phyloP scores from a whole-genome alignment of 176 grass and related monocot genomes.

The Themeda triandra region DNA sequence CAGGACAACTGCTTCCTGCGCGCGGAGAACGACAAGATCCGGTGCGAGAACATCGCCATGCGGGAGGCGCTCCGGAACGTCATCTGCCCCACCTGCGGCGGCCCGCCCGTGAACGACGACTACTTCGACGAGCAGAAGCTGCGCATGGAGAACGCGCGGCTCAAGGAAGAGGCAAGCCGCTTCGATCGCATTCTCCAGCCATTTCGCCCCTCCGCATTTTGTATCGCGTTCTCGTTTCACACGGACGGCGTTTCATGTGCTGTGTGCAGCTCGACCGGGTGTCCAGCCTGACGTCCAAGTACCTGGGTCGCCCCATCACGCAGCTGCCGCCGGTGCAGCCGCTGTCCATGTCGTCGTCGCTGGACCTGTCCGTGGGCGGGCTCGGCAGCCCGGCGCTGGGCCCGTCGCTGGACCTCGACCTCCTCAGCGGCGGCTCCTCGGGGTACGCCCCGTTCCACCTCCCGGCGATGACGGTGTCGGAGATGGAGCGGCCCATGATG shows the following conservation, averaged over 20 bases:
- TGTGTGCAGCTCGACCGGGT: conserved; percentile 73
- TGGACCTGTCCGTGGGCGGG: conserved; percentile 78
- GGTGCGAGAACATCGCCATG: conserved; percentile 78
- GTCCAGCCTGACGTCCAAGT: conserved; percentile 75
- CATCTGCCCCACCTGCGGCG: conserved; percentile 69
- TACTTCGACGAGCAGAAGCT: conserved; percentile 84
- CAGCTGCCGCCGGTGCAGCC: conserved; percentile 73
- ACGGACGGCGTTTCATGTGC: background rate
- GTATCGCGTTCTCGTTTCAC: background rate
- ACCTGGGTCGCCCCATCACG: conserved; percentile 77
- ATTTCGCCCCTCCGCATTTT: no score
- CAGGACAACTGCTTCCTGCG: conserved; percentile 69
- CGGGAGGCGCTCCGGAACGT: conserved; percentile 58
- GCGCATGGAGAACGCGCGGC: conserved; percentile 62
- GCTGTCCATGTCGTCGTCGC: conserved; percentile 77
- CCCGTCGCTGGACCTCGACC: conserved; percentile 77
- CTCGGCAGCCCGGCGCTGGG: conserved; percentile 49
- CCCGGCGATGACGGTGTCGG: conserved; percentile 41
- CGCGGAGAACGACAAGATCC: conserved; percentile 84
- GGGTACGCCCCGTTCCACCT: conserved; percentile 34
- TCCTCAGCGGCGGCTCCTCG: conserved; percentile 46
- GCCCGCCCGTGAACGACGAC: conserved; percentile 52
- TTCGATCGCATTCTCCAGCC: background rate
- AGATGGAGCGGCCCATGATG: conserved; percentile 81
- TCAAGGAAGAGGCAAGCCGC: conserved; percentile 79